Percentiles rank a stretch among this genome's conserved stretches.
These are phyloP conservation scores for Fusarium sp. DNA, from an alignment of 2,329 filamentous ascomycete species.

Conservation along the genomic window DNA sequence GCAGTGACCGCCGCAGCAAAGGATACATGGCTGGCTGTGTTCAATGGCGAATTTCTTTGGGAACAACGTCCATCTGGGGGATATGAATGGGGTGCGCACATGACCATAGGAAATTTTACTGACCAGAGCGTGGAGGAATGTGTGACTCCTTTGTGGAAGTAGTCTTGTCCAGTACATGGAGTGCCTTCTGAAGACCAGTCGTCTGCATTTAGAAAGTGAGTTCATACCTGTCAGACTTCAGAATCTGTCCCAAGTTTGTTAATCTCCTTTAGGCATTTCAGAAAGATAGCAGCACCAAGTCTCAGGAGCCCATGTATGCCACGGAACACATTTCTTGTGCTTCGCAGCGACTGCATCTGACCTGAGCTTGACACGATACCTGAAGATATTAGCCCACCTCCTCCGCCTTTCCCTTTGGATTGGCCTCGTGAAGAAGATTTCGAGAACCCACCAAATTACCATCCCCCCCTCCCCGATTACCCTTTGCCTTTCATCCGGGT, in stretches of 20 bases:
- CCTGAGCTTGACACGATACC: neutral
- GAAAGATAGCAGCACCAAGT: neutral
- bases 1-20: neutral
- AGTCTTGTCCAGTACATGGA: neutral
- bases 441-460: rapidly evolving
- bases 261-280: neutral
- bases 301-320: neutral
- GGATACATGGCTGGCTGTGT: neutral
- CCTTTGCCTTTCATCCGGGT: neutral
- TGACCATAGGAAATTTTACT: neutral
- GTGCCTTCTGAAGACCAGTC: too few relatives aligned
- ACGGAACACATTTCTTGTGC: neutral
- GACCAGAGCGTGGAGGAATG: neutral
- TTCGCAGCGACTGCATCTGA: neutral
- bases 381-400: neutral
- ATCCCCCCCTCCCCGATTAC: rapidly evolving
- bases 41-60: neutral
- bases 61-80: neutral
- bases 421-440: too few relatives aligned
- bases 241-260: neutral
- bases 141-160: neutral
- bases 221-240: neutral
- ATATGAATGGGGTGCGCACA: neutral
- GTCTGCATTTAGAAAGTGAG: neutral
- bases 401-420: too few relatives aligned